Base-by-base conservation (phyloP, 2,329 filamentous ascomycete genomes). In the Monilinia vaccinii-corymbosi region DNA sequence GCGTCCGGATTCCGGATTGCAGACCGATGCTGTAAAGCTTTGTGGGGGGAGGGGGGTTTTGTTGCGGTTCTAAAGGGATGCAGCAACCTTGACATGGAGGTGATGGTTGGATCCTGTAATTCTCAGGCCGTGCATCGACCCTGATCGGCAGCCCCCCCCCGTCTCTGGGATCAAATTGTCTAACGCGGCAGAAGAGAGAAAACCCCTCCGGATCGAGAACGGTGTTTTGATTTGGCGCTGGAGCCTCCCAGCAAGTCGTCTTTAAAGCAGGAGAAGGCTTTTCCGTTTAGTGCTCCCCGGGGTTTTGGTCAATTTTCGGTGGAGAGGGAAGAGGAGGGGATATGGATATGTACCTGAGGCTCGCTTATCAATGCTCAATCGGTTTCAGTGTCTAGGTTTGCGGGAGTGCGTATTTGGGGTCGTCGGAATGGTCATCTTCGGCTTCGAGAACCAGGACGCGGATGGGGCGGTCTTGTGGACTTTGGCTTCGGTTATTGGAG, bases 361-460 rank as follows among this genome's bases (percentile, higher is more conserved):
- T 16, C 48, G 16, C 42, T 56, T n/a, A 50, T 23, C 16, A 60
- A 58, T 1, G 28, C 42, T 50, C 62, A 62, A 25, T 61, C 58
- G 28, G 47, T 52, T 4, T 62, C 60, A 16, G 56, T 45, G 0
- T 38, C 58, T 21, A 50, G 10, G 13, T 34, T 21, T 28, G 18
- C 28, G 5, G 73, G 74, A 0, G 69, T 73, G 28, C 68, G 63
- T 13, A 76, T 66, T 18, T 56, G 1, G 73, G 73, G 55, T 75
- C 71, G 21, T 61, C 56, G n/a, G 64, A 67, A 32, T 68, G 69
- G 53, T 75, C 71, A 11, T 65, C 65, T 14, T 75, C 75, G 23
- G 74, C 75, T 60, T 77, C 74, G n/a, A 77, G 64, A 7, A 77
- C 72, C 6, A 74, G 64, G 8, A 77, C 73, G 8, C 67, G 64